Evolutionary conservation across 495 filamentous ascomycete species (phyloP).

Genomic region (Ramalina intermedia): DNA sequence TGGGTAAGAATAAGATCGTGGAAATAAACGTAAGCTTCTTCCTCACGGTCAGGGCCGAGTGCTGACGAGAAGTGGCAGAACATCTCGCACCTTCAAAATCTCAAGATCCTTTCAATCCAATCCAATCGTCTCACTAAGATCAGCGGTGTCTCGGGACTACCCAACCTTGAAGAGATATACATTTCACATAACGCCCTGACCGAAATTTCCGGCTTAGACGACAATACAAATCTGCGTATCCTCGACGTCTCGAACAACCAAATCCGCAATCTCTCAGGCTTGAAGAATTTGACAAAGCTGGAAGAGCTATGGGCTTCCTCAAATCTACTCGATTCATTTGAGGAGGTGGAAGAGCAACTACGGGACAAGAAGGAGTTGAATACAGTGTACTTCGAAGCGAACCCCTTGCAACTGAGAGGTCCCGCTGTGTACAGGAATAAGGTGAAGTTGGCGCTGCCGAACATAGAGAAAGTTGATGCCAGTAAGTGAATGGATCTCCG

Average conservation of each 20-base stretch:
- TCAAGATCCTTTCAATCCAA: conserved; percentile 88
- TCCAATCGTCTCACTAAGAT: conserved; percentile 85
- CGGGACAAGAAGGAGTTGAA: conserved; percentile 61
- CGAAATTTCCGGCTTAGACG: conserved; percentile 58
- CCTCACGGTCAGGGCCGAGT: neutral
- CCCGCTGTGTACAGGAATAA: conserved; percentile 85
- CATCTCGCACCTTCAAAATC: conserved; percentile 55
- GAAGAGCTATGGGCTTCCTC: conserved; percentile 94
- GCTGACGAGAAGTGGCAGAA: conserved; percentile 25
- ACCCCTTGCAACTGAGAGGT: conserved; percentile 65
- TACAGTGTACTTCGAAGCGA: conserved; percentile 96
- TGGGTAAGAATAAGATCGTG: conserved; percentile 96
- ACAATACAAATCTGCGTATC: conserved; percentile 54
- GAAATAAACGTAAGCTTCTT: conserved; percentile 45
- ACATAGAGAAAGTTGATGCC: conserved; percentile 87
- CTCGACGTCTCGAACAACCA: conserved; percentile 88
- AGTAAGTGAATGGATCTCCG: conserved; percentile 46
- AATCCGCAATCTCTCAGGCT: conserved; percentile 55
- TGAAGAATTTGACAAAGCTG: conserved; percentile 53
- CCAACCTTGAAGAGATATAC: conserved; percentile 87
- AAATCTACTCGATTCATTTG: conserved; percentile 64
- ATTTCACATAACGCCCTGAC: conserved; percentile 94
- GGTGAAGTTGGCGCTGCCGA: conserved; percentile 71
- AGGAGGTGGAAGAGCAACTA: conserved; percentile 70
- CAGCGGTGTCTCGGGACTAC: conserved; percentile 52